phyloP scores from a whole-genome alignment of 164 flowering plant species.

The Stephania yunnanensis region DNA sequence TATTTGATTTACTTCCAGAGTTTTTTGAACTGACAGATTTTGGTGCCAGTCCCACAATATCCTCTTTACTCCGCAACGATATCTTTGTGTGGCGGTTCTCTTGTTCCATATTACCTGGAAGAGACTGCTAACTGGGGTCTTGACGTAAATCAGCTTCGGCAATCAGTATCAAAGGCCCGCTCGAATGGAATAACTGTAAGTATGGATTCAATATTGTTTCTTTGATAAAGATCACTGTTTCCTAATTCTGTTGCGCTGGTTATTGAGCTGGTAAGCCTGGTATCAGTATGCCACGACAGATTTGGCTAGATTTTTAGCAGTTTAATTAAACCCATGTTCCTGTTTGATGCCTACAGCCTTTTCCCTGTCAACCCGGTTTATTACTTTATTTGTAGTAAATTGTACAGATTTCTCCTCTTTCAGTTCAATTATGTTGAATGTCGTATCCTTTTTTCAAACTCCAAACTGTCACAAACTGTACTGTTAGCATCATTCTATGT shows the following conservation, averaged over 20 bases:
- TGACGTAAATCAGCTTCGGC: constrained; percentile 65
- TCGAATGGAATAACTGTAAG: constrained; percentile 78
- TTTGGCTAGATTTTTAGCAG: neutral
- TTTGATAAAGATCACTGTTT: no score
- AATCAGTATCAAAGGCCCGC: constrained; percentile 68
- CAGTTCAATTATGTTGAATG: neutral
- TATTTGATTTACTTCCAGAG: neutral
- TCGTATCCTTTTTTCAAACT: neutral
- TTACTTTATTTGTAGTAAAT: neutral
- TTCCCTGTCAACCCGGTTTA: neutral
- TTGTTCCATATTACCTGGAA: constrained; percentile 92
- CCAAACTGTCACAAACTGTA: neutral
- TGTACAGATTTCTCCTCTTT: neutral
- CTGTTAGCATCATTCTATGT: neutral
- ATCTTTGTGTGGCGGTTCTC: constrained; percentile 77
- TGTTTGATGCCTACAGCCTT: neutral
- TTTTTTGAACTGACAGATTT: constrained; percentile 42
- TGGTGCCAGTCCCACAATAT: constrained; percentile 98
- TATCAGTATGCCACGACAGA: neutral
- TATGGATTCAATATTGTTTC: constrained; percentile 10
- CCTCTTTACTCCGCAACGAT: constrained; percentile 99
- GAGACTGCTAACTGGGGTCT: constrained; percentile 99
- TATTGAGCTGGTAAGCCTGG: neutral
- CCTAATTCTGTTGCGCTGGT: neutral
- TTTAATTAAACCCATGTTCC: no score